A percentile compares a stretch with the other conserved stretches of the same genome.
Conservation (phyloP, 306 rosid genomes). For the Begonia peltatifolia region DNA sequence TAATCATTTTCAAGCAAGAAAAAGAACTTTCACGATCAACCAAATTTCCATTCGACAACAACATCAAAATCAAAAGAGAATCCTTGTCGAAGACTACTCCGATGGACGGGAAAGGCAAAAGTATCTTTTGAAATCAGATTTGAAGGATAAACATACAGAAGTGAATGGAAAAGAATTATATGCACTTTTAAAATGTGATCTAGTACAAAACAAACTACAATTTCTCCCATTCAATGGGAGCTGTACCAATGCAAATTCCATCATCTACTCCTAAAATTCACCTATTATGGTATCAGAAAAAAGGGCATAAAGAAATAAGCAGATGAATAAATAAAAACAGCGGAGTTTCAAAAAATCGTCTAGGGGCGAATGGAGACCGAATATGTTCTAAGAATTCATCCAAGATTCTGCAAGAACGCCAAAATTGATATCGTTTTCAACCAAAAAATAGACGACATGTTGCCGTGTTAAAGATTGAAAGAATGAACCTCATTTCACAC, state of each 20-base stretch:
- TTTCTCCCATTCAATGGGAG: neutral
- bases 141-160: no score
- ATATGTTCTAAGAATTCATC: neutral
- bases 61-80: no score
- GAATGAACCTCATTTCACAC: neutral
- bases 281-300: no score
- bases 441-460: neutral
- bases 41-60: no score
- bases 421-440: neutral
- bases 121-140: no score
- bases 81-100: no score
- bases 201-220: neutral
- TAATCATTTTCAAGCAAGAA: no score
- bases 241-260: neutral
- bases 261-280: neutral
- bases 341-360: neutral
- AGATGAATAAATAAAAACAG: neutral
- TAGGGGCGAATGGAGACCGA: no score
- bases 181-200: conserved; percentile 1
- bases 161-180: no score
- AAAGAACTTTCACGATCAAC: no score
- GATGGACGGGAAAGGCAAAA: no score
- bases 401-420: neutral
- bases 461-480: neutral
- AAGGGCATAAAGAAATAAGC: neutral